These are phyloP conservation scores for Geotrichum klebahnii DNA, from an alignment of 1,139 yeast species.

Conservation along the genomic window DNA sequence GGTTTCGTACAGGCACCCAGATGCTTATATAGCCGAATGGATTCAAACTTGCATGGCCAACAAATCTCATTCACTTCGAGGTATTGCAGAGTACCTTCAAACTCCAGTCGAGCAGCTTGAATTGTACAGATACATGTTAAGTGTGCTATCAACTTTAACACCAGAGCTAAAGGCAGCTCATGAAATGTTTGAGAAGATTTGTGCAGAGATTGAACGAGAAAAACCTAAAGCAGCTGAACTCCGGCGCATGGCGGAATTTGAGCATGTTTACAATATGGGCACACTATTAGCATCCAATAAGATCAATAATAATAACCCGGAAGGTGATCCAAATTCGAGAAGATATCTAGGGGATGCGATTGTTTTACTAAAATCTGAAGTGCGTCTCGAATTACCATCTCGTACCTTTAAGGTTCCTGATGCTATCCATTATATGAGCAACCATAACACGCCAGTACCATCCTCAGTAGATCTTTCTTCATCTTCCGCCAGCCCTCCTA, in stretches of 20 bases:
- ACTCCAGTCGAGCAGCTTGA: slow-evolving; percentile 25
- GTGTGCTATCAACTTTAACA: slow-evolving; percentile 8
- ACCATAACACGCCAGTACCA: too few species aligned
- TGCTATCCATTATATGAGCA: slow-evolving; percentile 16
- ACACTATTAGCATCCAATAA: not conserved
- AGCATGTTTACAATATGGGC: slow-evolving; percentile 12
- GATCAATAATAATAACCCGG: not conserved
- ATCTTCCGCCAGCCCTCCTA: too few species aligned
- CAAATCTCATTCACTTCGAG: slow-evolving; percentile 25
- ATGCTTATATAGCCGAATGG: slow-evolving; percentile 32
- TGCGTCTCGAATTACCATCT: slow-evolving; percentile 14
- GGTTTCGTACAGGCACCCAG: slow-evolving; percentile 29
- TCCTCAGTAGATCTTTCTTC: too few species aligned
- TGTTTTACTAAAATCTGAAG: slow-evolving; percentile 16
- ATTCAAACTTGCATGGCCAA: slow-evolving; percentile 22
- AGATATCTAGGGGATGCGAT: slow-evolving; percentile 21
- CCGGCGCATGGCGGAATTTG: slow-evolving; percentile 19
- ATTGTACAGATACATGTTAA: slow-evolving; percentile 12
- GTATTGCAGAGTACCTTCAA: slow-evolving; percentile 28
- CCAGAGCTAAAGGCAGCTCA: slow-evolving; percentile 6
- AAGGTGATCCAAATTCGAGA: not conserved
- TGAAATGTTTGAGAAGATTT: slow-evolving; percentile 12
- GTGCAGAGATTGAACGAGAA: slow-evolving; percentile 17
- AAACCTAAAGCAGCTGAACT: slow-evolving; percentile 19
- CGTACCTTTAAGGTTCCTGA: slow-evolving; percentile 14